A percentile compares a stretch with the other conserved stretches of the same genome.
Conservation (phyloP, 345 rosid species). For the Citropsis articulata region DNA sequence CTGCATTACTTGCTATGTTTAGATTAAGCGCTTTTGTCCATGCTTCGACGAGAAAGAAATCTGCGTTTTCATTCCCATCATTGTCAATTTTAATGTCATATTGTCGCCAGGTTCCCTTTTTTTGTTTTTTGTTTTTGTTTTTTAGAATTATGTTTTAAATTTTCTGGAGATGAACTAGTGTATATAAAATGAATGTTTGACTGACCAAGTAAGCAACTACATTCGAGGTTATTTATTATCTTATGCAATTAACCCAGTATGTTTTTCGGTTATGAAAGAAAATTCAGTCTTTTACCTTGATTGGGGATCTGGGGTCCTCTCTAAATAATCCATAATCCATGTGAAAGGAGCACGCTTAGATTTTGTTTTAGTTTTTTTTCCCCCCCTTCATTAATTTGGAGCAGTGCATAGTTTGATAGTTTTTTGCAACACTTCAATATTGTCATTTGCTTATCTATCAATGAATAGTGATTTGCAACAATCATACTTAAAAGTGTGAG, state of each 20-base stretch:
- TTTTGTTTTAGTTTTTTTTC: neutral
- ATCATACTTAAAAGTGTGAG: neutral
- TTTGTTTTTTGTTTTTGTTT: neutral
- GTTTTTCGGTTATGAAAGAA: neutral
- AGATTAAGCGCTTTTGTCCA: neutral
- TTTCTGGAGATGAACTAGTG: neutral
- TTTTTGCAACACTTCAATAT: neutral
- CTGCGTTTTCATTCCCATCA: conserved; percentile 3
- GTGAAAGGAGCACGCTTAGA: neutral
- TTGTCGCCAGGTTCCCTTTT: neutral
- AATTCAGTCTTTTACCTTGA: neutral
- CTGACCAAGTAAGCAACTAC: neutral
- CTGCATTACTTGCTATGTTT: neutral
- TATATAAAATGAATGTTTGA: neutral
- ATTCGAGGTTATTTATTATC: neutral
- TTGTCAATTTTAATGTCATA: neutral
- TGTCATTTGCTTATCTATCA: neutral
- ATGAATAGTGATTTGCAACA: neutral
- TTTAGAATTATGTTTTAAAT: no score
- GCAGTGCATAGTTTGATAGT: neutral
- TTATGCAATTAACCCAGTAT: neutral
- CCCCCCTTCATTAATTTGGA: neutral
- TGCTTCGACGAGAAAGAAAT: neutral
- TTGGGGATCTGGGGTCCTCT: neutral
- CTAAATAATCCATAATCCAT: neutral